Percentiles rank a stretch among this genome's conserved stretches.
These are phyloP conservation scores for Lepidium sativum DNA, from an alignment of 345 rosid genomes.

Conservation along the genomic window DNA sequence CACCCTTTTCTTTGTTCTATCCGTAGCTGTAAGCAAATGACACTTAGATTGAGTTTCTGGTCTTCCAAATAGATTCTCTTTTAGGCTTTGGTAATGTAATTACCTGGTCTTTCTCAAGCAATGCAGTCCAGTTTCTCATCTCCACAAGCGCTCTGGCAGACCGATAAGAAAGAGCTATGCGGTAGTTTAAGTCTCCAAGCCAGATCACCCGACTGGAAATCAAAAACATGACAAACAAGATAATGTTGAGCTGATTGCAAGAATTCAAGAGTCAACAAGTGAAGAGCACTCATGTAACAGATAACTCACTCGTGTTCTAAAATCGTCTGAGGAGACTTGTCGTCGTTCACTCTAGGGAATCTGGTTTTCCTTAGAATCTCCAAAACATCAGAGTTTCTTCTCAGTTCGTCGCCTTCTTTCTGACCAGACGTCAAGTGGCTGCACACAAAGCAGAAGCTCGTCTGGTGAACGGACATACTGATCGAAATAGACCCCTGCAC, in stretches of 20 bases:
- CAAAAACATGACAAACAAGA: neutral
- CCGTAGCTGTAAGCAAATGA: constrained; percentile 41
- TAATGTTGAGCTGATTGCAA: neutral
- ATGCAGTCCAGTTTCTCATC: constrained; percentile 89
- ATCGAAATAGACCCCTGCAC: constrained; percentile 94
- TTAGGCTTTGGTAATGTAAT: constrained; percentile 12
- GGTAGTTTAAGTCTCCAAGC: constrained; percentile 97
- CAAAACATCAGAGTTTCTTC: constrained; percentile 92
- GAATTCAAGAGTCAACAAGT: neutral
- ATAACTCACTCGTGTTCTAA: constrained; percentile 65
- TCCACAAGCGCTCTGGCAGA: constrained; percentile 91
- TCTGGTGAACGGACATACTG: constrained; percentile 91
- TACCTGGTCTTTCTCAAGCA: constrained; percentile 96
- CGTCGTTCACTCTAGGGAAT: constrained; percentile 74
- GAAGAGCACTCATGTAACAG: neutral
- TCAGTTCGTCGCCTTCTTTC: constrained; percentile 92
- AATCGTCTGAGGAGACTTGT: constrained; percentile 77
- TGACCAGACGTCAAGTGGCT: constrained; percentile 96
- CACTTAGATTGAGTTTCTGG: neutral
- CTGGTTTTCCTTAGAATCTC: constrained; percentile 96
- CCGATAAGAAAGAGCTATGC: constrained; percentile 83
- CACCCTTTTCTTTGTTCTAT: constrained; percentile 70
- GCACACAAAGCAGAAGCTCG: constrained; percentile 96
- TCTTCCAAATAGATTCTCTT: constrained; percentile 16
- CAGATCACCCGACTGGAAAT: constrained; percentile 72